Base-by-base conservation (phyloP, 2,329 filamentous ascomycete genomes). In the Xylariaceae sp. region DNA sequence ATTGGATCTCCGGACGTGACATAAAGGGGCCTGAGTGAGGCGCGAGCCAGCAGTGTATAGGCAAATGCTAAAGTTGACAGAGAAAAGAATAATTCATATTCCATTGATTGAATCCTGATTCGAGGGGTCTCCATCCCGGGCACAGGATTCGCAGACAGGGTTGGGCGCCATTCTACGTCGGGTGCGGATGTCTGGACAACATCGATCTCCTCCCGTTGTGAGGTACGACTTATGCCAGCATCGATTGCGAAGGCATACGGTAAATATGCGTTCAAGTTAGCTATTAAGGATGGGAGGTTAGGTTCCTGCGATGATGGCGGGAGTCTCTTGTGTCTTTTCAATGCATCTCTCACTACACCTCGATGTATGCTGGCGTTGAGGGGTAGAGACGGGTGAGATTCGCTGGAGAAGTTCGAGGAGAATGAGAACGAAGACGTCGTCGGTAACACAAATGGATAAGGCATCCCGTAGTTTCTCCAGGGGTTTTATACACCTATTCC, bases 261-360 rank as follows among this genome's bases (percentile, higher is more conserved):
- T 8, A 97, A 78, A 71, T 97, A 99, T 61, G 82, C 82, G 60
- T 87, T 86, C 9, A 96, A 71, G 45, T 85, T 83, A 39, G 86
- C 81, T 57, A 90, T 79, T 44, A 97, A 80, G 4, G 82, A 82
- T 23, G 84, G 79, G 4, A 99, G 81, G 70, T 91, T 86, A 18
- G 86, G 79, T 4, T 85, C 77, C 73, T 91, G 89, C 23, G 89
- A 86, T 8, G 83, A 72, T 7, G 88, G 80, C 3, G 89, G 82
- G n/a, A 96, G 83, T 55, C 91, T 86, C 75, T 96, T 97, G 79
- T 97, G 87, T 67, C 86, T 86, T 76, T 97, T 97, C 61, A 99
- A 81, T 2, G 86, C 83, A 73, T 93, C 87, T 68, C 91, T 87
- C 55, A 97, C 82, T 15, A 96, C 84, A 67, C 89, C 89, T 61